phyloP scores from a whole-genome alignment of 2,329 filamentous ascomycete species.

The Zasmidium angulare region DNA sequence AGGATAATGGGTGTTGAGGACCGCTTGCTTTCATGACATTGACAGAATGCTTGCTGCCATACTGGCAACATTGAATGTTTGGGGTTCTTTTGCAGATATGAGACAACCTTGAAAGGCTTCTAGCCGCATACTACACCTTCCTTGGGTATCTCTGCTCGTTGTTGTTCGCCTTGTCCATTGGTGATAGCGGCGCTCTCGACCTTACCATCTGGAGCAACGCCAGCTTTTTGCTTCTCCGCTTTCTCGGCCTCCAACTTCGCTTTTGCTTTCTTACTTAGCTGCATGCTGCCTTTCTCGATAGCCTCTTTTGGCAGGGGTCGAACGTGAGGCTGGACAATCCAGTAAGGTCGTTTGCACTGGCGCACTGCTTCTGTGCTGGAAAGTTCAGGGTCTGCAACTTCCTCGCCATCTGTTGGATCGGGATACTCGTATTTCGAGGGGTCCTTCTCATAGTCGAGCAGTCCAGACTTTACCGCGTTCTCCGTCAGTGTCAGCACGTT shows the following conservation, averaged over 20 bases:
- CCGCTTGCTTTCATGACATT: not conserved
- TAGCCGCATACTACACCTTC: conserved; percentile 48
- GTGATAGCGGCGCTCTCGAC: conserved; percentile 23
- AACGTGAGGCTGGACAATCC: conserved; percentile 85
- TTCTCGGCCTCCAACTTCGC: conserved; percentile 29
- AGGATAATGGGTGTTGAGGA: not conserved
- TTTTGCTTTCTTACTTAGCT: conserved; percentile 35
- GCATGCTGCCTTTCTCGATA: conserved; percentile 35
- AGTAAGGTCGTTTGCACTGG: conserved; percentile 79
- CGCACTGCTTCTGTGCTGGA: conserved; percentile 61
- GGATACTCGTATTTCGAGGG: conserved; percentile 37
- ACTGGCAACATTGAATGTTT: not conserved
- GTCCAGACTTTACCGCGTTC: conserved; percentile 67
- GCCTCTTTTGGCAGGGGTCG: conserved; percentile 86
- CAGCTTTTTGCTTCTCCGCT: conserved; percentile 30
- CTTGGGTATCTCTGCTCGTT: conserved; percentile 40
- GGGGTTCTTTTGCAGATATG: not conserved
- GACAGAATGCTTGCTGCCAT: not conserved
- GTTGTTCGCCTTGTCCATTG: conserved; percentile 12
- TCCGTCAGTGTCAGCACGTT: conserved; percentile 74
- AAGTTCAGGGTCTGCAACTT: conserved; percentile 25
- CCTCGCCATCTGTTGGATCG: conserved; percentile 21
- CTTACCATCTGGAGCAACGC: conserved; percentile 30
- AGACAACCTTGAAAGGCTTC: not conserved
- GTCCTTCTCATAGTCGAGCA: conserved; percentile 63